These are phyloP conservation scores for Irpex lacteus DNA, from an alignment of 1,284 basidiomycete species.

Conservation along the genomic window DNA sequence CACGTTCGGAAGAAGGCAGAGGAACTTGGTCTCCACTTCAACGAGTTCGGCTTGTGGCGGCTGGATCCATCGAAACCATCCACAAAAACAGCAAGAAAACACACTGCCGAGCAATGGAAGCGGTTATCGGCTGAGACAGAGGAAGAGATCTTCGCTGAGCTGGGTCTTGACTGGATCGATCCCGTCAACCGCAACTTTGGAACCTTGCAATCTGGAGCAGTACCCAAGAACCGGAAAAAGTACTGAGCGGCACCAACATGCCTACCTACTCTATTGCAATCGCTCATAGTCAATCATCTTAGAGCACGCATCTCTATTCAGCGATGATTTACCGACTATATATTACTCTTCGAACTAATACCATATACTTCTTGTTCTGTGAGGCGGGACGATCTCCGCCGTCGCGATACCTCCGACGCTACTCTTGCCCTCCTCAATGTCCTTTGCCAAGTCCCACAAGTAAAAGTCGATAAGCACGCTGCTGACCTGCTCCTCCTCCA, in stretches of 20 bases:
- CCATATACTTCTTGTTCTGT: slow-evolving; percentile 81
- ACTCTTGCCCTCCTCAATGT: slow-evolving; percentile 59
- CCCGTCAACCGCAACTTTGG: slow-evolving; percentile 40
- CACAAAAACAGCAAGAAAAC: neutral
- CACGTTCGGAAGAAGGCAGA: slow-evolving; percentile 39
- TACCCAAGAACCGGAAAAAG: neutral
- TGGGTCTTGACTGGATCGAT: slow-evolving; percentile 42
- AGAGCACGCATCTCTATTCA: neutral
- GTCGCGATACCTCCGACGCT: slow-evolving; percentile 55
- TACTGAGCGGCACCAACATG: neutral
- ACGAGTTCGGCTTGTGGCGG: slow-evolving; percentile 58
- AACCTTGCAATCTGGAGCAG: slow-evolving; percentile 3
- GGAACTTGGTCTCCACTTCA: slow-evolving; percentile 42
- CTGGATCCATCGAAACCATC: slow-evolving; percentile 19
- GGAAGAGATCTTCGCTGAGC: slow-evolving; percentile 40
- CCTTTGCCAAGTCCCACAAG: slow-evolving; percentile 83
- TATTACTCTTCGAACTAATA: slow-evolving; percentile 44
- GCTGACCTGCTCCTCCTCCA: slow-evolving; percentile 43
- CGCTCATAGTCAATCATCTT: neutral
- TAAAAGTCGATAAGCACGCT: slow-evolving; percentile 85
- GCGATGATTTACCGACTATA: neutral
- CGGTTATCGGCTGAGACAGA: slow-evolving; percentile 41
- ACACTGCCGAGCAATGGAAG: slow-evolving; percentile 38
- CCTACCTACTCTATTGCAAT: neutral
- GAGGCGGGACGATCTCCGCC: slow-evolving; percentile 60